These are phyloP conservation scores for Dillenia suffruticosa DNA, from an alignment of 164 flowering plant genomes.

Conservation along the genomic window DNA sequence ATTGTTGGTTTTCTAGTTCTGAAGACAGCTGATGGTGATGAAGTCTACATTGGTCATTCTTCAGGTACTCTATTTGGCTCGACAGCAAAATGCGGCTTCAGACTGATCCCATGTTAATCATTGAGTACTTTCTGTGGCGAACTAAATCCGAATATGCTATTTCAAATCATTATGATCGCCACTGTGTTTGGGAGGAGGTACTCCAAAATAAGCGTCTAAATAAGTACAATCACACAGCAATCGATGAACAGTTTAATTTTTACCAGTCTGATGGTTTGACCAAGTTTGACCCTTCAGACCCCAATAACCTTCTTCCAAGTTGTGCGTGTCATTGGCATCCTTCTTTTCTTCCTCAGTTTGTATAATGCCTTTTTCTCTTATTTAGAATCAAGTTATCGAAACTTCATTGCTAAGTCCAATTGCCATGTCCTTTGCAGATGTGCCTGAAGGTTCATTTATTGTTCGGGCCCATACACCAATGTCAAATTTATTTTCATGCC, in stretches of 20 bases:
- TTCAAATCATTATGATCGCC: constrained; percentile 97
- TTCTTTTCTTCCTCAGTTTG: background rate
- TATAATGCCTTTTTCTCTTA: background rate
- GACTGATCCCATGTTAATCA: constrained; percentile 79
- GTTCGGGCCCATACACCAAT: constrained; percentile 91
- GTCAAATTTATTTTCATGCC: constrained; percentile 95
- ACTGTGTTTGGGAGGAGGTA: constrained; percentile 99
- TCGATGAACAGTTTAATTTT: constrained; percentile 84
- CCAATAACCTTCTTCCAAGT: constrained; percentile 74
- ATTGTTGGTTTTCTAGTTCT: background rate
- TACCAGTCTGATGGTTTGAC: constrained; percentile 93
- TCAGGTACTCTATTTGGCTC: constrained; percentile 95
- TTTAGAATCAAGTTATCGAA: background rate
- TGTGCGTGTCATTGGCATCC: constrained; percentile 50
- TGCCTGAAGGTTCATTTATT: constrained; percentile 95
- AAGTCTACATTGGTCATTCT: background rate
- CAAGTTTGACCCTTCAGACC: constrained; percentile 75
- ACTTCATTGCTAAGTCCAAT: background rate
- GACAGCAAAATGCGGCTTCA: constrained; percentile 95
- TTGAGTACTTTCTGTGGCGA: constrained; percentile 85
- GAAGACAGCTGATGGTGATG: background rate
- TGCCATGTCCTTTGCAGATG: constrained; percentile 52
- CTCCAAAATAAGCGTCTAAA: constrained; percentile 88
- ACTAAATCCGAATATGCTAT: constrained; percentile 84
- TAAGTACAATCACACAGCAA: constrained; percentile 88